Base-by-base conservation (phyloP, 2,329 filamentous ascomycete species). In the Leptosphaerulina australis region DNA sequence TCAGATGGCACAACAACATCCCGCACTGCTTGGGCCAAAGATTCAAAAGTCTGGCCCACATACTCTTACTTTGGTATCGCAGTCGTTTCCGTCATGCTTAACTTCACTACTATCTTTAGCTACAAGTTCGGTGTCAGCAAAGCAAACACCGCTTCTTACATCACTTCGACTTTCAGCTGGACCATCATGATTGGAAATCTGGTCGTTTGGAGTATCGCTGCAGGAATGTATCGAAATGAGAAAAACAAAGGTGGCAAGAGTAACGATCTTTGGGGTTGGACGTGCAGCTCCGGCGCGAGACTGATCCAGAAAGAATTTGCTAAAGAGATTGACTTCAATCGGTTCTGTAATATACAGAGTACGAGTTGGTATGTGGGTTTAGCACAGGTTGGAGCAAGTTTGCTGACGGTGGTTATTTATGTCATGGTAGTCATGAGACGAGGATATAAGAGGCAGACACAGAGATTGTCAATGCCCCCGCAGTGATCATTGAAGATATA, bases 231-330 rank as follows among this genome's bases (percentile, higher is more conserved):
- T 54, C 56, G 70, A 1, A 55, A 51, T 34, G 69, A 74, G 30
- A 75, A 72, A 55, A 66, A 72, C 24, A 62, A 59, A 26, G 44
- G 62, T 49, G 71, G 70, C 4, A 69, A 70, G 50, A 64, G 59
- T 25, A 61, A 67, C 52, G 73, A 76, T 64, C 56, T 76, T 3
- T 77, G 74, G 74, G 74, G 74, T 0, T 77, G 74, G 74, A 74
- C 67, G 20, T 75, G 72, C 50, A 68, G 63, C 58, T 26, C 50
- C 2, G 57, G 58, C 1, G 74, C 74, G 26, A 38, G 63, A 37
- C 61, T 58, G 45, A 67, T 76, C 12, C 74, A 76, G 59, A 58
- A 63, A 34, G 66, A 69, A n/a, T 71, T 77, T 50, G 54, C 53
- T 28, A 50, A 59, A 4, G 64, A 70, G 37, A 60, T 76, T 20